Evolutionary conservation across 2,329 filamentous ascomycete genomes (phyloP).

Genomic region (Cucurbitaria berberidis): DNA sequence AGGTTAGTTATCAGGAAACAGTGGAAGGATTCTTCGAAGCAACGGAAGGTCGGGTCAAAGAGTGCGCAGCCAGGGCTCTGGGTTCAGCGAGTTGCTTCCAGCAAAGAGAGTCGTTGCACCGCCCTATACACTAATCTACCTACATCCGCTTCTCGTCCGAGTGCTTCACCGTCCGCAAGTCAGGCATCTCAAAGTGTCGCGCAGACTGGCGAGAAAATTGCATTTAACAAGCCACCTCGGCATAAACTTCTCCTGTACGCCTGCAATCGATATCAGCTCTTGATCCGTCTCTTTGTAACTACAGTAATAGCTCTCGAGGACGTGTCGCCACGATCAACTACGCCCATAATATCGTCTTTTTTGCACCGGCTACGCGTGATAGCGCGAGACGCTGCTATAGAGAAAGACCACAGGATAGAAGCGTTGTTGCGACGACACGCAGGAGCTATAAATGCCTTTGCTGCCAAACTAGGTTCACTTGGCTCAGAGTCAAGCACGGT

Average conservation of each 20-base stretch:
- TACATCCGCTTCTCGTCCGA: neutral
- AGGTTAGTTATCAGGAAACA: too few relatives aligned
- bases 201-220: too few relatives aligned
- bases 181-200: neutral
- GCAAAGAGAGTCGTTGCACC: too few relatives aligned
- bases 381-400: neutral
- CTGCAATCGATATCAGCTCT: neutral
- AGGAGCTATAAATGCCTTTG: neutral
- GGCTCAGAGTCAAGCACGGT: neutral
- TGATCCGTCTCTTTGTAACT: neutral
- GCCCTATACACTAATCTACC: neutral
- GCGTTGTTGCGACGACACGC: neutral
- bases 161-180: neutral
- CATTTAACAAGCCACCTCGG: too few relatives aligned
- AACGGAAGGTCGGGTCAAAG: too few relatives aligned
- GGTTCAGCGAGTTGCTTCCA: too few relatives aligned
- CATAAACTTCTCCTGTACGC: neutral
- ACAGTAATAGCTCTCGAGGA: neutral
- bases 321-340: neutral
- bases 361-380: constrained; percentile 1
- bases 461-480: neutral
- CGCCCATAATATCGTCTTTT: neutral
- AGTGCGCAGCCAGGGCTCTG: too few relatives aligned
- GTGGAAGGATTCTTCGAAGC: too few relatives aligned
- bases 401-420: neutral